Conservation (phyloP, 495 filamentous ascomycete genomes). For the Astrothelium macrocarpum region DNA sequence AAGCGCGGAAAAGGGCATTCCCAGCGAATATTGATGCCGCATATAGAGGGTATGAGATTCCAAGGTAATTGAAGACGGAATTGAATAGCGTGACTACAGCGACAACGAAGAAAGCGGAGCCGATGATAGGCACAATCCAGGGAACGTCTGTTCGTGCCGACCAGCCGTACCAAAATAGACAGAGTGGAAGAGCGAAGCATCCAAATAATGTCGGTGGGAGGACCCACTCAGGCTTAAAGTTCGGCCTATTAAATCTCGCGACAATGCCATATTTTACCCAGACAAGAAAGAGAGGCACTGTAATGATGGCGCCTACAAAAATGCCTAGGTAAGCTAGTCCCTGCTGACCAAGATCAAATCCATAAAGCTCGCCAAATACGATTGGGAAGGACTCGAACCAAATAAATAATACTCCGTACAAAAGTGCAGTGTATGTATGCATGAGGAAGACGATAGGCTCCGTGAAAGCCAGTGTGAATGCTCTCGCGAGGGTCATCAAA, state of each 20-base stretch:
- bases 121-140: slow-evolving; percentile 24
- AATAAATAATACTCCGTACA: slow-evolving; percentile 28
- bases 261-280: slow-evolving; percentile 11
- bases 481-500: slow-evolving; percentile 33
- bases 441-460: slow-evolving; percentile 30
- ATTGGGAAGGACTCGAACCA: slow-evolving; percentile 32
- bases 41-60: slow-evolving; percentile 37
- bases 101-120: slow-evolving; percentile 12
- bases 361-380: slow-evolving; percentile 26
- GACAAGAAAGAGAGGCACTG: slow-evolving; percentile 6
- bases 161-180: slow-evolving; percentile 29
- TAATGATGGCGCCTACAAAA: slow-evolving; percentile 18
- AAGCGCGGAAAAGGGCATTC: slow-evolving; percentile 36
- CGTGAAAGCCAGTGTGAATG: slow-evolving; percentile 35
- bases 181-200: slow-evolving; percentile 12
- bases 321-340: slow-evolving; percentile 30
- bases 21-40: slow-evolving; percentile 41
- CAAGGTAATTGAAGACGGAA: slow-evolving; percentile 73
- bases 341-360: slow-evolving; percentile 22
- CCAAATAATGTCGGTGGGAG: slow-evolving; percentile 20
- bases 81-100: slow-evolving; percentile 19
- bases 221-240: slow-evolving; percentile 22
- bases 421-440: slow-evolving; percentile 28
- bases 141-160: slow-evolving; percentile 19
- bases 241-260: neutral